Base-by-base conservation (phyloP, 2,329 filamentous ascomycete species). In the Fusarium haematococcum region DNA sequence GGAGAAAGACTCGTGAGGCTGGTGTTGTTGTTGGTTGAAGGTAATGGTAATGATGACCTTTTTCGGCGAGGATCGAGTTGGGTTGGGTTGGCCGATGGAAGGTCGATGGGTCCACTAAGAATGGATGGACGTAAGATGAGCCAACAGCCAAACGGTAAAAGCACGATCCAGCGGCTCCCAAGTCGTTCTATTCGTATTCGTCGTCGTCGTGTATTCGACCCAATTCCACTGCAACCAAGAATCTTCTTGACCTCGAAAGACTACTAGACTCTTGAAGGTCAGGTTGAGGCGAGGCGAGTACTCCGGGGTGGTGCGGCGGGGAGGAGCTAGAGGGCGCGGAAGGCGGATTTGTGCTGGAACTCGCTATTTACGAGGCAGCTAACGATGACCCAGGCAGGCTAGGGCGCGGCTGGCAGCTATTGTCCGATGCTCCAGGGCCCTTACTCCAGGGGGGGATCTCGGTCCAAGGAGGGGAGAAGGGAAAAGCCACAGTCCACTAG, bases 331-430 rank as follows among this genome's bases (percentile, higher is more conserved):
- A 75, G 65, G 59, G 65, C 65, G 63, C 68, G 69, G 72, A 74
- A 70, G 58, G 41, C 72, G 72, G 72, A 64, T 70, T 69, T 66
- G 65, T 69, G 68, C 68, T 67, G 67, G 63, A 73, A 71, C 60
- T 71, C 63, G 64, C 37, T 57, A 67, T 63, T 67, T 56, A 48
- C 39, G 54, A 70, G 62, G 64, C 57, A 48, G 50, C 54, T 52
- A 71, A 56, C 39, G 62, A 52, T 45, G 43, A 48, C 27, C 48
- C 48, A 35, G 35, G 54, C 30, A 27, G 61, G 33, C 50, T 73
- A 67, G 66, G 70, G 65, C 60, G 52, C 37, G 50, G 61, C 48
- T 41, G 61, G 35, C 45, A 62, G 30, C 45, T 63, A 52, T 75
- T 75, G 60, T 72, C 65, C 71, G 71, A 75, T 75, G 62, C 64